Evolutionary conservation across 1,284 basidiomycete genomes (phyloP).

Genomic region (Trichosporon inkin): DNA sequence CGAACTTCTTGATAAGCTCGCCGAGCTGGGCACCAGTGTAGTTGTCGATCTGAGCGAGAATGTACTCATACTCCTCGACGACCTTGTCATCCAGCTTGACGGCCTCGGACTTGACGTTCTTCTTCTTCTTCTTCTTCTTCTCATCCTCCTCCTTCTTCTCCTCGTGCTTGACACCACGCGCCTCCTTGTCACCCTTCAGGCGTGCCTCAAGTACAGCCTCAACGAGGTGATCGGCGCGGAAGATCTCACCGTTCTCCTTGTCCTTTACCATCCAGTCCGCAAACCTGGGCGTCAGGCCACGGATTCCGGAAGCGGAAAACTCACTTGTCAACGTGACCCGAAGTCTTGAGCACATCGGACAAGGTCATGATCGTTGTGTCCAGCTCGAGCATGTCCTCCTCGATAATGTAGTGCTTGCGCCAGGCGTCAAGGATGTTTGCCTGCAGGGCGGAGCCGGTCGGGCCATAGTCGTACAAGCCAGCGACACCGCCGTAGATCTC

Average conservation of each 20-base stretch:
- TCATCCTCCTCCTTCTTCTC: conserved; percentile 61
- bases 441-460: conserved; percentile 89
- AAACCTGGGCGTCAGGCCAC: conserved; percentile 54
- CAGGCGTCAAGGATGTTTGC: conserved; percentile 96
- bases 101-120: conserved; percentile 68
- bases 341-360: conserved; percentile 91
- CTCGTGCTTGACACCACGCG: conserved; percentile 63
- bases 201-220: conserved; percentile 88
- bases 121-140: conserved; percentile 78
- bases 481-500: conserved; percentile 98
- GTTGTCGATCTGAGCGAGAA: conserved; percentile 93
- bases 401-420: conserved; percentile 97
- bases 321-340: conserved; percentile 88
- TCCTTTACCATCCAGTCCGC: conserved; percentile 99
- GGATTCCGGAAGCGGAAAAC: conserved; percentile 1
- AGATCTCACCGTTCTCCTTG: conserved; percentile 85
- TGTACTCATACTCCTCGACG: conserved; percentile 72
- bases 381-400: conserved; percentile 98
- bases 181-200: conserved; percentile 85
- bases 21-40: conserved; percentile 86
- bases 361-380: conserved; percentile 98
- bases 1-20: conserved; percentile 74
- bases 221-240: conserved; percentile 95
- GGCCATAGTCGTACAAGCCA: conserved; percentile 93
- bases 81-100: conserved; percentile 73